Evolutionary conservation across 2,329 filamentous ascomycete genomes (phyloP), one percentile per base, ranked within the genome.

Genomic region (Coleophoma eucalyptorum): DNA sequence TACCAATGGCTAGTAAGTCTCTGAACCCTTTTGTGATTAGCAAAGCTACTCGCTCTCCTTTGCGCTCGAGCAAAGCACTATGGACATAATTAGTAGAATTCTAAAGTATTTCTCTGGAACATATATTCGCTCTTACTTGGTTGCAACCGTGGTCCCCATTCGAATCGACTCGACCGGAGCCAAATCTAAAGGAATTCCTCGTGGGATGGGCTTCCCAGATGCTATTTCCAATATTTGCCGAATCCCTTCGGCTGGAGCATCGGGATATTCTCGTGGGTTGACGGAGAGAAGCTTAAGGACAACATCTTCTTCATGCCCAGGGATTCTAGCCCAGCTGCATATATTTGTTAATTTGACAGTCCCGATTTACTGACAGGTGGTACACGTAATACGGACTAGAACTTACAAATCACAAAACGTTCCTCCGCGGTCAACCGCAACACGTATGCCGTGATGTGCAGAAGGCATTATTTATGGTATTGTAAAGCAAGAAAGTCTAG

Each of bases 81-180:
- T n/a, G n/a, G 26, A 18, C 21, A 42, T 6, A 7, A 16, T 11
- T 21, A 40, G 37, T 16, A 16, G 20, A n/a, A 2, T 8, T 3
- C 8, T 13, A 16, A 40, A 19, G 16, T 10, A 18, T 16, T 10
- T 15, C 10, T 18, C 10, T 16, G 8, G 40, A 42, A 13, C 18
- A 18, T 18, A 13, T 26, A 7, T 8, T 26, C 26, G 10, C 26
- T 7, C 26, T 6, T 3, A 26, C 26, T 97, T 97, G 1, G 92
- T 97, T 8, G 92, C 92, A 11, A 97, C 91, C 0, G 92, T 97
- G 1, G 92, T 97, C 41, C 92, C 92, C 92, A 97, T 97, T 44
- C 92, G 86, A 66, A 97, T 96, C 49, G 87, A 91, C 60, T 94
- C 89, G 60, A 97, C 95, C 63, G 84, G 72, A 16, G 84, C 81